Evolutionary conservation across 257 asterid genomes (phyloP).

Genomic region (Petunia secreta): DNA sequence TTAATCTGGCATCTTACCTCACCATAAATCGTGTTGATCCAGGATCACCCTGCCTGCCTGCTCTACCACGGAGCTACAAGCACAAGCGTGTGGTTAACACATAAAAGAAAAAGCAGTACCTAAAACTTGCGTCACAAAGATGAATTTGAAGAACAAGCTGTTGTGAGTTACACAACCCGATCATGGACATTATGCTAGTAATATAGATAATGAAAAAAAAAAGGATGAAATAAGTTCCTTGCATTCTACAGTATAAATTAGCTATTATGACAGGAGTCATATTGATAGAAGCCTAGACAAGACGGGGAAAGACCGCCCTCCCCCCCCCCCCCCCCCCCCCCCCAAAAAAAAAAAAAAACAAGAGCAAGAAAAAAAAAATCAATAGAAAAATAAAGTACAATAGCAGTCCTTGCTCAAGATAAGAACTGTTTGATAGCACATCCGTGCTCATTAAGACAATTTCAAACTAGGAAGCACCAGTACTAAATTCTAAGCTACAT

Average conservation of each 20-base stretch:
- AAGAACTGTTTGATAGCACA: slow-evolving; percentile 3
- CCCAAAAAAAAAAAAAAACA: background rate
- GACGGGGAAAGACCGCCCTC: background rate
- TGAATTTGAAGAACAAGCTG: slow-evolving; percentile 8
- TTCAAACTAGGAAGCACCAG: slow-evolving; percentile 7
- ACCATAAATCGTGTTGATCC: slow-evolving; percentile 99
- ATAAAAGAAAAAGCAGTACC: slow-evolving; percentile 21
- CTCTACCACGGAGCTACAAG: slow-evolving; percentile 92
- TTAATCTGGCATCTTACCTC: slow-evolving; percentile 57
- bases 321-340: background rate
- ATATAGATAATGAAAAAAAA: background rate
- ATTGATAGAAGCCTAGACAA: background rate
- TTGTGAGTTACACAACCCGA: slow-evolving; percentile 11
- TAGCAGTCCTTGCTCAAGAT: background rate
- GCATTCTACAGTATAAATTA: background rate
- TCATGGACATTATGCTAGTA: background rate
- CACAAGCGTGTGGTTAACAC: slow-evolving; percentile 20
- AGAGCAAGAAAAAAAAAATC: slow-evolving; percentile 3
- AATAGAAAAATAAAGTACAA: background rate
- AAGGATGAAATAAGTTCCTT: background rate
- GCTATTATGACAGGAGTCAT: slow-evolving; percentile 16
- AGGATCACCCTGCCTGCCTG: slow-evolving; percentile 99
- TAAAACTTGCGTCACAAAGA: background rate
- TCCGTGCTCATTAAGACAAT: background rate
- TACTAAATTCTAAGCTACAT: background rate